Base-by-base conservation (phyloP, 805 yeast species). In the Ogataea glucozyma region DNA sequence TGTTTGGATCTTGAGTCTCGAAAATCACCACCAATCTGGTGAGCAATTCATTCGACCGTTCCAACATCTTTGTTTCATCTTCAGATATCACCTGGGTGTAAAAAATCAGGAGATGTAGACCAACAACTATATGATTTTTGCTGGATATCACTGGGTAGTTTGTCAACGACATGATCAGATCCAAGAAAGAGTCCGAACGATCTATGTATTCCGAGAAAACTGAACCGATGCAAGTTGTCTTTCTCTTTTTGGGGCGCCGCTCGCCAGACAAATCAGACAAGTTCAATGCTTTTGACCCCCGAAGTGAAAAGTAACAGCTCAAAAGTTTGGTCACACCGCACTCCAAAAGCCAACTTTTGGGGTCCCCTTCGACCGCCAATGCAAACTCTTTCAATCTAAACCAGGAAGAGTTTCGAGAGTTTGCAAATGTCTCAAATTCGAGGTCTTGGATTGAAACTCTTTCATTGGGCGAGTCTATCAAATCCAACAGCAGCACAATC, bases 301-400 rank as follows among this genome's bases (percentile, higher is more conserved):
- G 32, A 10, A 41, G 31, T 22, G 31, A 12, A 13, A 13, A 27
- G 22, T 16, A 31, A 18, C 34, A 21, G 1, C 41, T 29, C 0
- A 73, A 22, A 2, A 76, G 47, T 29, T 53, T 62, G 1, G 62
- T 42, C 6, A 71, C 21, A 0, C 76, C 78, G 6, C 55, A 40
- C 1, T 63, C 40, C 4, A 67, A 47, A 10, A 78, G 54, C 83
- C 83, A 79, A 0, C 68, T 57, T 4, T 51, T 49, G 0, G 51
- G 37, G 24, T 46, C 19, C 0, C 31, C 41, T 16, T 18, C 46
- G 11, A 17, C 43, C 10, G 11, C 49, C 16, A 33, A 38, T 2
- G 40, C 36, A n/a, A 55, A 14, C 36, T 48, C 51, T 17, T 43
- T 46, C 16, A 49, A 37, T 20, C 49, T 42, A 38, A 62, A 62